Base-by-base conservation (phyloP, 2,329 filamentous ascomycete genomes). In the Fusarium veterinarium region DNA sequence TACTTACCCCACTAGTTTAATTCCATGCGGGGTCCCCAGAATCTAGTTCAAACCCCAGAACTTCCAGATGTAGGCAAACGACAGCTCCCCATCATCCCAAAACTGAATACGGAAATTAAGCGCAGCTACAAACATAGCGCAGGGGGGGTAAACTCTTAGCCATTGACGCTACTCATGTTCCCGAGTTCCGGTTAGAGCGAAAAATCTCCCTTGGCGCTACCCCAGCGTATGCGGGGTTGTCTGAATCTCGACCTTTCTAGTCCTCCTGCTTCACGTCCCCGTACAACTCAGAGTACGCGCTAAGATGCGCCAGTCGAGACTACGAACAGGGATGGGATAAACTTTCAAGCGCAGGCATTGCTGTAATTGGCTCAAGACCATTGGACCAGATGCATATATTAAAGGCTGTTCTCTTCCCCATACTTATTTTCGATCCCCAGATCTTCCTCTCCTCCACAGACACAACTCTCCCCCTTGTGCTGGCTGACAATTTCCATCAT, bases 201-300 rank as follows among this genome's bases (percentile, higher is more conserved):
- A n/a, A 30, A 14, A 19, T 20, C 25, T 23, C 33, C 37, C 28
- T 42, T 64, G 38, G 45, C 49, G 52, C 58, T 60, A 51, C 59
- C 58, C 37, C 31, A 48, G 45, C 20, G 33, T 8, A 35, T 64
- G 59, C 61, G 58, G 61, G 58, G 61, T 45, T 33, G 19, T 33
- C 16, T 12, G 20, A 17, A 63, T 64, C 61, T 45, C 17, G 61
- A 40, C 51, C 38, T n/a, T 55, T n/a, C 28, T 64, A 64, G 59
- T 23, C 31, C 11, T 40, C 45, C 33, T 16, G 44, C 48, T 55
- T 38, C 37, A 60, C 44, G 33, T 35, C n/a, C 58, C 37, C 60
- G 10, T 25, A 64, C 48, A 51, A 16, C 25, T 16, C 19, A 16
- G 17, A 10, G 44, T 19, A 30, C 14, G 30, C 28, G 19, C 37